phyloP scores from a whole-genome alignment of 2,329 filamentous ascomycete species.

The Cytospora piceae region DNA sequence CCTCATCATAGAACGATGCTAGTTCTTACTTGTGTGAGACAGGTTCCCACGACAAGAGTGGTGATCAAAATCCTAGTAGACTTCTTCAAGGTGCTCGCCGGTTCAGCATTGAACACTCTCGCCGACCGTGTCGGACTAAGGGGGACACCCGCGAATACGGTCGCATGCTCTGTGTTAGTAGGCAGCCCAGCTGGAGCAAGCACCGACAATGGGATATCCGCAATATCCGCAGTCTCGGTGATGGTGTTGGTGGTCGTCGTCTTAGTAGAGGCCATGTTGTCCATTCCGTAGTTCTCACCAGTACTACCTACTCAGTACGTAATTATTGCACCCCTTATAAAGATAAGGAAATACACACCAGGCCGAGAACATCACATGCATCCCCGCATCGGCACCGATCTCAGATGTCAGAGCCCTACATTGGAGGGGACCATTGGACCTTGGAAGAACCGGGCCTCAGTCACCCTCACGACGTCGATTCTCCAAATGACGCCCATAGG shows the following conservation, averaged over 20 bases:
- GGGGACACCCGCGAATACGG: not conserved
- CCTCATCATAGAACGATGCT: no score
- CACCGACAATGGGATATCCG: not conserved
- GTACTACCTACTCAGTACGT: no score
- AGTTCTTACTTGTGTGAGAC: conserved; percentile 13
- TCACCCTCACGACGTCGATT: conserved; percentile 8
- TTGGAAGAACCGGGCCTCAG: conserved; percentile 7
- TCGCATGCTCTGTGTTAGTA: not conserved
- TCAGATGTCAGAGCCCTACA: not conserved
- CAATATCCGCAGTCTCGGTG: not conserved
- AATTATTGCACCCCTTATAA: not conserved
- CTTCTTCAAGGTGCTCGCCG: conserved; percentile 14
- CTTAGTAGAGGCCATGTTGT: not conserved
- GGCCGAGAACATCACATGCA: not conserved
- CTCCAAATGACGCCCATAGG: conserved; percentile 7
- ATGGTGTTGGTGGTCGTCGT: not conserved
- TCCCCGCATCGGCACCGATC: conserved; percentile 11
- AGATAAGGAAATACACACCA: not conserved
- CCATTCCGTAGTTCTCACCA: no score
- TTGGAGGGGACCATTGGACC: no score
- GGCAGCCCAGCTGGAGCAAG: not conserved
- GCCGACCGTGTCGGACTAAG: not conserved
- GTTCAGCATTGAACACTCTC: conserved; percentile 15
- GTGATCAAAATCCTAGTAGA: conserved; percentile 19
- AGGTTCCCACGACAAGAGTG: conserved; percentile 21